Percentiles rank a stretch among this genome's conserved stretches.
Conservation (phyloP, 2,329 filamentous ascomycete genomes). For the Dothideomycetes sp. region DNA sequence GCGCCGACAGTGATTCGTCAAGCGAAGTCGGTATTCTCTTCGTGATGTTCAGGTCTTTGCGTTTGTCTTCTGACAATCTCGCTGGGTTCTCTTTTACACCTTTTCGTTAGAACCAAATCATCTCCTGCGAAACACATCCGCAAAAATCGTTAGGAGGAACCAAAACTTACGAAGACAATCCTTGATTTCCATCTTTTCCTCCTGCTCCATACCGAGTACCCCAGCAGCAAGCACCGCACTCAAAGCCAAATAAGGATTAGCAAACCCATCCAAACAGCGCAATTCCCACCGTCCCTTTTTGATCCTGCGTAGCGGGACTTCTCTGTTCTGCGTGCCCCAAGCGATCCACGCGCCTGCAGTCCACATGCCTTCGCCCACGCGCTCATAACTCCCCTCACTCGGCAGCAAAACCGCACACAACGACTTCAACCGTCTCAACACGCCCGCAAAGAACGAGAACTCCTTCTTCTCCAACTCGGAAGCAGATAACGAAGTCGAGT, state of each 20-base stretch:
- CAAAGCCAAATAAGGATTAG: slow-evolving; percentile 67
- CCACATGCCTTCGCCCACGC: slow-evolving; percentile 62
- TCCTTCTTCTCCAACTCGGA: slow-evolving; percentile 36
- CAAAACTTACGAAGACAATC: slow-evolving; percentile 39
- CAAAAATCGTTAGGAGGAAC: background rate
- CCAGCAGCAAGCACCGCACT: slow-evolving; percentile 54
- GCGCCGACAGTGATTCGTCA: slow-evolving; percentile 43
- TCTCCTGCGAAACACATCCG: too few species aligned
- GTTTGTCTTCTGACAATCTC: slow-evolving; percentile 38
- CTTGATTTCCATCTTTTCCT: slow-evolving; percentile 37
- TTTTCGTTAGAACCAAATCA: too few species aligned
- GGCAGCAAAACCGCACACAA: slow-evolving; percentile 63
- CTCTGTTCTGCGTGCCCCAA: slow-evolving; percentile 76
- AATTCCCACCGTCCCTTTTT: slow-evolving; percentile 64
- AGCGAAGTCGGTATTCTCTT: slow-evolving; percentile 47
- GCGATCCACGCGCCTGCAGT: slow-evolving; percentile 68
- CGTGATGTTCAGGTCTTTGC: slow-evolving; percentile 44
- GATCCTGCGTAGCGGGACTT: slow-evolving; percentile 63
- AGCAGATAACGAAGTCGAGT: slow-evolving; percentile 26
- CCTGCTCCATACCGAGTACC: slow-evolving; percentile 42
- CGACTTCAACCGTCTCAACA: slow-evolving; percentile 56
- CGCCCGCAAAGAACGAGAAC: slow-evolving; percentile 58
- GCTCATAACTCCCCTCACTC: slow-evolving; percentile 57
- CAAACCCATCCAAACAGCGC: slow-evolving; percentile 66
- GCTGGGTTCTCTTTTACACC: slow-evolving; percentile 41